phyloP scores from a whole-genome alignment of 176 grass and related monocot species.

The Juncus effusus region DNA sequence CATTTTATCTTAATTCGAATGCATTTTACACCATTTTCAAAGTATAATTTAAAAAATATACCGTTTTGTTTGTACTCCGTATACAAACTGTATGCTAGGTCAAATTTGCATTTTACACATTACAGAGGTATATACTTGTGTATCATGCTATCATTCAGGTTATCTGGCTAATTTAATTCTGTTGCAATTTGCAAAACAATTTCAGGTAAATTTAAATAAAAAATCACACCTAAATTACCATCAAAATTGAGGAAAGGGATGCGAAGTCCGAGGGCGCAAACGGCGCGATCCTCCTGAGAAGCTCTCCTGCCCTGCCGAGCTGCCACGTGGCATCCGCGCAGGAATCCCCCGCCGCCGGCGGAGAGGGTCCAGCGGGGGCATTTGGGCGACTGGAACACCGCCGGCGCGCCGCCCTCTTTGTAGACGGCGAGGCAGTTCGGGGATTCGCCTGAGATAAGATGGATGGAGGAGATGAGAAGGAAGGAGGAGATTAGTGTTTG shows the following conservation, averaged over 20 bases:
- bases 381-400: constrained; percentile 76
- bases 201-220: neutral
- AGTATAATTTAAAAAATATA: constrained; percentile 1
- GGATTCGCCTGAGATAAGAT: constrained; percentile 43
- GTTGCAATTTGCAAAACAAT: neutral
- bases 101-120: neutral
- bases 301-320: constrained; percentile 52
- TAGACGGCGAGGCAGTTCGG: constrained; percentile 67
- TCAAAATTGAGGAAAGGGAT: constrained; percentile 72
- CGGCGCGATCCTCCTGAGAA: constrained; percentile 71
- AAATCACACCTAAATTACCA: constrained; percentile 4
- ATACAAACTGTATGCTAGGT: neutral
- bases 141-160: neutral
- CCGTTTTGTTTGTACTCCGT: constrained; percentile 14
- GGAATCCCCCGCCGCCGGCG: constrained; percentile 17
- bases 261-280: constrained; percentile 77
- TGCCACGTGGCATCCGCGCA: constrained; percentile 51
- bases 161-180: no score
- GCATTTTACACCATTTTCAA: constrained; percentile 7
- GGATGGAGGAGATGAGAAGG: constrained; percentile 7
- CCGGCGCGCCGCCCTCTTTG: constrained; percentile 74
- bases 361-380: constrained; percentile 76
- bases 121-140: neutral
- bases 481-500: neutral
- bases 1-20: constrained; percentile 6